These are phyloP conservation scores for Actinomucor elegans DNA, from an alignment of 371 early-diverging fungal genomes.

Conservation along the genomic window DNA sequence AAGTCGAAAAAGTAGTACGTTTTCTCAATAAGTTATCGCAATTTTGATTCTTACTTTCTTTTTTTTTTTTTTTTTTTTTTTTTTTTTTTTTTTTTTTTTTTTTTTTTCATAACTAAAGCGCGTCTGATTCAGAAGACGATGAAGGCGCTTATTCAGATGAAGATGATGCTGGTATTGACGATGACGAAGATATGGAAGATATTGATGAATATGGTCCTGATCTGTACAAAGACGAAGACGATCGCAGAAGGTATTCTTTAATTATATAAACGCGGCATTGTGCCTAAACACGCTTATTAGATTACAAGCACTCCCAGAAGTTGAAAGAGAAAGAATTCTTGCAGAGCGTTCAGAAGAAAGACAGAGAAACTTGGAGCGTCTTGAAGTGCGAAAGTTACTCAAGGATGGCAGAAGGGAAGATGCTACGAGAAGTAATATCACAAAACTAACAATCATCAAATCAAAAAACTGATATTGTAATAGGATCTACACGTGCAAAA, in stretches of 20 bases:
- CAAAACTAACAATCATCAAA: neutral
- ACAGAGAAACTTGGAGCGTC: conserved; percentile 54
- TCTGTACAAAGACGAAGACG: conserved; percentile 75
- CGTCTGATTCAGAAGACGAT: conserved; percentile 44
- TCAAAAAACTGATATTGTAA: neutral
- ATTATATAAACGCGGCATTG: neutral
- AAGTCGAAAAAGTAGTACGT: conserved; percentile 9
- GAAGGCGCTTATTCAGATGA: conserved; percentile 29
- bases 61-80: too few relatives aligned
- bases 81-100: too few relatives aligned
- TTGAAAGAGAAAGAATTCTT: conserved; percentile 77
- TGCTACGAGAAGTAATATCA: conserved; percentile 37
- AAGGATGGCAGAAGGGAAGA: conserved; percentile 60
- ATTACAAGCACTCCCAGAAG: conserved; percentile 67
- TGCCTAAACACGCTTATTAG: conserved; percentile 6
- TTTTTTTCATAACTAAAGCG: conserved; percentile 3
- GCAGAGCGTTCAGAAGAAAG: conserved; percentile 75
- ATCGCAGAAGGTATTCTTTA: conserved; percentile 55
- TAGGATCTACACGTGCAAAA: conserved; percentile 62
- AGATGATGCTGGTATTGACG: conserved; percentile 25
- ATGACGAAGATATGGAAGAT: conserved; percentile 61
- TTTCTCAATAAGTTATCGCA: too few relatives aligned
- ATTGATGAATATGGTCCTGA: conserved; percentile 78
- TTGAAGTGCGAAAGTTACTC: conserved; percentile 57
- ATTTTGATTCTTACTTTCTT: too few relatives aligned